Evolutionary conservation across 345 rosid genomes (phyloP).

Genomic region (Salix suchowensis): DNA sequence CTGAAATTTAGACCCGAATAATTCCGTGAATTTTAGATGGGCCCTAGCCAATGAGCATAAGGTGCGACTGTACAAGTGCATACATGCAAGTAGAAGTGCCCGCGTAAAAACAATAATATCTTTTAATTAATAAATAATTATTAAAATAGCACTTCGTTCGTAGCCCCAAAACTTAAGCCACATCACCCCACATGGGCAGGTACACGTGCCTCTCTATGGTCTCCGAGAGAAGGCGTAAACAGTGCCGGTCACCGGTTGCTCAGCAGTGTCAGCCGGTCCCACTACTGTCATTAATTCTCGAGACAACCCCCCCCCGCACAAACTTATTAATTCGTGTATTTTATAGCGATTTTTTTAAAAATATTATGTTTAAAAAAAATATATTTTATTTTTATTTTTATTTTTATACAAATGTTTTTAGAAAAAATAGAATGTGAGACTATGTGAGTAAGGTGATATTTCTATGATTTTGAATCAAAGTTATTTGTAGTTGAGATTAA

Average conservation of each 20-base stretch:
- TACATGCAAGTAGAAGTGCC: neutral
- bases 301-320: neutral
- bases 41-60: neutral
- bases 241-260: slow-evolving; percentile 47
- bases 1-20: slow-evolving; percentile 19
- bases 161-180: slow-evolving; percentile 14
- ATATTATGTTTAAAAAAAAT: too few relatives aligned
- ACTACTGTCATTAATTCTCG: neutral
- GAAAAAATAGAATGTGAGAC: too few relatives aligned
- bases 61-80: neutral
- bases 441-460: too few relatives aligned
- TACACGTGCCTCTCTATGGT: slow-evolving; percentile 34
- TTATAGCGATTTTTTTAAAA: neutral
- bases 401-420: too few relatives aligned
- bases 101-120: neutral
- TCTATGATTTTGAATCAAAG: too few relatives aligned
- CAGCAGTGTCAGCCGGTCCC: slow-evolving; percentile 30
- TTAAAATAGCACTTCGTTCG: neutral
- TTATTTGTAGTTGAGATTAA: too few relatives aligned
- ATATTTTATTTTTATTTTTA: too few relatives aligned
- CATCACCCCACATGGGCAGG: slow-evolving; percentile 39
- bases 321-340: neutral
- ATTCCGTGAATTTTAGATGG: neutral
- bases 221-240: slow-evolving; percentile 33
- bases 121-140: neutral